Conservation (phyloP, 176 grass and related monocot genomes). For the Pontederia crassipes region DNA sequence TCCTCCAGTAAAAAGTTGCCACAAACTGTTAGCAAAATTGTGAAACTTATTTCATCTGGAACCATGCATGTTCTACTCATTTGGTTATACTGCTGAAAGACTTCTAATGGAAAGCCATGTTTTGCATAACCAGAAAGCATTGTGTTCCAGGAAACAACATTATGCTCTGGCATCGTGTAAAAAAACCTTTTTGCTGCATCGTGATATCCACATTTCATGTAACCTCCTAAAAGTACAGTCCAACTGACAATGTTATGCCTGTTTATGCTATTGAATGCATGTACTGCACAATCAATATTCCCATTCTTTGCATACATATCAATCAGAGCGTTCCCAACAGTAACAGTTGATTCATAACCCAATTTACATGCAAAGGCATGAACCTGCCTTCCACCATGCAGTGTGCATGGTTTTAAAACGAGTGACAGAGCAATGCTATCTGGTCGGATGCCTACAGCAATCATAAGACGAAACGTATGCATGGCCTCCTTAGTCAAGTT, state of each 20-base stretch:
- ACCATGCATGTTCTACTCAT: constrained; percentile 18
- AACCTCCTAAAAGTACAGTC: constrained; percentile 16
- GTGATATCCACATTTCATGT: constrained; percentile 15
- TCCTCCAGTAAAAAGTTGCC: constrained; percentile 5
- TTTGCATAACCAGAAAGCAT: constrained; percentile 24
- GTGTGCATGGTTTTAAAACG: constrained; percentile 14
- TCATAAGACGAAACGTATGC: constrained; percentile 11
- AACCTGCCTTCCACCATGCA: constrained; percentile 22
- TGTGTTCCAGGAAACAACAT: constrained; percentile 22
- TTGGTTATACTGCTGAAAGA: background rate
- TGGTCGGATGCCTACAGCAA: constrained; percentile 3
- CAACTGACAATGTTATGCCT: constrained; percentile 16
- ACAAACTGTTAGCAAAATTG: constrained; percentile 13
- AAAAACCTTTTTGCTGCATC: constrained; percentile 15
- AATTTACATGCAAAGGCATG: constrained; percentile 17
- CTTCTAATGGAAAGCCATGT: constrained; percentile 14
- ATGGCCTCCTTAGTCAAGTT: constrained; percentile 6
- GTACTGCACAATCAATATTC: constrained; percentile 6
- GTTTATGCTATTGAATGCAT: constrained; percentile 13
- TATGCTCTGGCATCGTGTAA: constrained; percentile 22
- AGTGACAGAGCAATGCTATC: constrained; percentile 15
- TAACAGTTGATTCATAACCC: constrained; percentile 6
- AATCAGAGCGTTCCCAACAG: constrained; percentile 18
- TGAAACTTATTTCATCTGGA: constrained; percentile 14
- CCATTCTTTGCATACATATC: constrained; percentile 19